These are phyloP conservation scores for Discostella stelligera DNA, from an alignment of 352 stramenopile genomes.

Conservation along the genomic window DNA sequence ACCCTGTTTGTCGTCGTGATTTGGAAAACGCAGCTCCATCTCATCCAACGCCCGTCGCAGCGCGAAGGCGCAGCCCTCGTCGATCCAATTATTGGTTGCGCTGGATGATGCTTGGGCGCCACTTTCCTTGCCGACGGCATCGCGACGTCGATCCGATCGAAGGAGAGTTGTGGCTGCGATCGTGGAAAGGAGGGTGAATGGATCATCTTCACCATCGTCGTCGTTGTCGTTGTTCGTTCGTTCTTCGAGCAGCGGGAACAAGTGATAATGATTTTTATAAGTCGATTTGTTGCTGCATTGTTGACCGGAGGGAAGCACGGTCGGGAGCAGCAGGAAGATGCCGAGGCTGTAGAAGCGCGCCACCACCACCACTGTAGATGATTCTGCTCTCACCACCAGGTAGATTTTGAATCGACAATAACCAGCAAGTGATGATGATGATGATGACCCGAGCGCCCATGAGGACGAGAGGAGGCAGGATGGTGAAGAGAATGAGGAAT, in stretches of 20 bases:
- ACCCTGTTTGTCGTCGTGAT: background rate
- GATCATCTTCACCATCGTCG: constrained; percentile 32
- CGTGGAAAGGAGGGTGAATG: constrained; percentile 58
- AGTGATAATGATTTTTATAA: background rate
- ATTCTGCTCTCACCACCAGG: background rate
- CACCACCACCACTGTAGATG: background rate
- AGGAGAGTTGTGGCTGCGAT: constrained; percentile 56
- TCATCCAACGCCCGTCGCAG: constrained; percentile 57
- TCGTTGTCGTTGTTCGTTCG: background rate
- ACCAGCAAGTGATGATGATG: background rate
- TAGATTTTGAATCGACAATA: background rate
- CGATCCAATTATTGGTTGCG: constrained; percentile 76
- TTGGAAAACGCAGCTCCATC: constrained; percentile 44
- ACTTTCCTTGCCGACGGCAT: constrained; percentile 51
- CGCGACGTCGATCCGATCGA: constrained; percentile 59
- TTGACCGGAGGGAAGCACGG: background rate
- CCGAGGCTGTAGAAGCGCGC: background rate
- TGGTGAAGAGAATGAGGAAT: too few species aligned
- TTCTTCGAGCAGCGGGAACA: background rate
- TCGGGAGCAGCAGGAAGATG: background rate
- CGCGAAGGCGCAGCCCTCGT: constrained; percentile 61
- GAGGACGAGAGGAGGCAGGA: too few species aligned
- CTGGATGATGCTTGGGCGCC: constrained; percentile 40
- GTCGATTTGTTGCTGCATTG: background rate
- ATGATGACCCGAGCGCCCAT: too few species aligned